phyloP scores from a whole-genome alignment of 495 filamentous ascomycete species.

The Aspergillus kassunensis region DNA sequence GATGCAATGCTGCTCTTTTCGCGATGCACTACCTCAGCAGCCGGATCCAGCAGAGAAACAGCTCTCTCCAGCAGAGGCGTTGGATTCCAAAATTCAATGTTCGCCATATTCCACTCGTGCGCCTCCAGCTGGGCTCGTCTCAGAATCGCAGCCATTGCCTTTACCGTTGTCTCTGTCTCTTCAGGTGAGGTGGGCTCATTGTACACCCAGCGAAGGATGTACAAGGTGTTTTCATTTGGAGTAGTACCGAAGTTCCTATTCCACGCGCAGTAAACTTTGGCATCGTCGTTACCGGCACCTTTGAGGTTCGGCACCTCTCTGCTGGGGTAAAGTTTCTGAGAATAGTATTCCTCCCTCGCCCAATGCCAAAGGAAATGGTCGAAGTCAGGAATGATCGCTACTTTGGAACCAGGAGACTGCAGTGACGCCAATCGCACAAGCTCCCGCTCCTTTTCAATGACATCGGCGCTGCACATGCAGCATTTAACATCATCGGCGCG shows the following conservation, averaged over 20 bases:
- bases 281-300: slow-evolving; percentile 59
- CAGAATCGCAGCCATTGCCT: slow-evolving; percentile 50
- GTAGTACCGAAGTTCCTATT: slow-evolving; percentile 62
- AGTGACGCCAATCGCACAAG: slow-evolving; percentile 29
- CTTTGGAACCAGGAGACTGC: slow-evolving; percentile 28
- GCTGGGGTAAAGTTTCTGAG: slow-evolving; percentile 42
- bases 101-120: slow-evolving; percentile 53
- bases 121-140: slow-evolving; percentile 53
- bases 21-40: slow-evolving; percentile 50
- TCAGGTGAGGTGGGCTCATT: slow-evolving; percentile 47
- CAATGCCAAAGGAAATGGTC: slow-evolving; percentile 81
- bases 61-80: slow-evolving; percentile 53
- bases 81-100: slow-evolving; percentile 65
- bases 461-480: slow-evolving; percentile 32
- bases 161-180: slow-evolving; percentile 32
- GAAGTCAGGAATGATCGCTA: slow-evolving; percentile 71
- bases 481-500: slow-evolving; percentile 28
- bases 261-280: slow-evolving; percentile 75
- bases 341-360: slow-evolving; percentile 80
- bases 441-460: slow-evolving; percentile 31
- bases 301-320: slow-evolving; percentile 52
- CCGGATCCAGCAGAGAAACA: slow-evolving; percentile 49
- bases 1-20: slow-evolving; percentile 61
- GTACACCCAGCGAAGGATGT: slow-evolving; percentile 74
- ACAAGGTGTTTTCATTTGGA: slow-evolving; percentile 61